Conservation (phyloP, 192 early-diverging fungal genomes). For the Backusella australiensis region DNA sequence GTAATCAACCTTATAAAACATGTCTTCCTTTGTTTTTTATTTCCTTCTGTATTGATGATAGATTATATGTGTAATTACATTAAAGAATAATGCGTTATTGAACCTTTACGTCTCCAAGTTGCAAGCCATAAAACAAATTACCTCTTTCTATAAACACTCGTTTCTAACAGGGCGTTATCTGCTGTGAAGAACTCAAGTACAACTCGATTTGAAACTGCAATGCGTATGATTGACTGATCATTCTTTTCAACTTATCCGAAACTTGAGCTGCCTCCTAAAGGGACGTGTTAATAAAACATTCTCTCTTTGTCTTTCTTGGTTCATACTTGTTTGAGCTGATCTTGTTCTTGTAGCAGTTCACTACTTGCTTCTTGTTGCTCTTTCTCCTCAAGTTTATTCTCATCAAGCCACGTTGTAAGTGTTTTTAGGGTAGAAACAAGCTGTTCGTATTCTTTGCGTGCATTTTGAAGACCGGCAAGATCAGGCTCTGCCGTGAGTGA, state of each 20-base stretch:
- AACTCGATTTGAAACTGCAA: conserved; percentile 32
- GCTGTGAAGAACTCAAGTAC: conserved; percentile 18
- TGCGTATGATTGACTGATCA: conserved; percentile 27
- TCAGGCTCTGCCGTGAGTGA: conserved; percentile 26
- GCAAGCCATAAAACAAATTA: too few relatives aligned
- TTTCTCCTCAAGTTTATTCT: background rate
- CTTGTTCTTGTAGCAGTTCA: conserved; percentile 6
- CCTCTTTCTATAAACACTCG: background rate
- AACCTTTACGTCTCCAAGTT: background rate
- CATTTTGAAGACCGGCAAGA: conserved; percentile 9
- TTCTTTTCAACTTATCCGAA: conserved; percentile 12
- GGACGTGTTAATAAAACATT: background rate
- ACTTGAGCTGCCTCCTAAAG: conserved; percentile 10
- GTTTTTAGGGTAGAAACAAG: conserved; percentile 2
- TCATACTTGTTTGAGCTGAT: conserved; percentile 6
- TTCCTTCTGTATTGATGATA: too few relatives aligned
- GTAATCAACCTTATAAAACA: too few relatives aligned
- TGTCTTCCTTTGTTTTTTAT: too few relatives aligned
- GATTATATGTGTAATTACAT: too few relatives aligned
- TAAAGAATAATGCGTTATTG: too few relatives aligned
- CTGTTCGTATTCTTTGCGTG: conserved; percentile 22
- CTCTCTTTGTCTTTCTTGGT: background rate
- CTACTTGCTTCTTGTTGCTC: background rate
- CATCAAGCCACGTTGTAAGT: conserved; percentile 5
- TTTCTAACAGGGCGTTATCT: background rate